phyloP scores from a whole-genome alignment of 352 stramenopile genomes.

The Globisporangium paddicum region DNA sequence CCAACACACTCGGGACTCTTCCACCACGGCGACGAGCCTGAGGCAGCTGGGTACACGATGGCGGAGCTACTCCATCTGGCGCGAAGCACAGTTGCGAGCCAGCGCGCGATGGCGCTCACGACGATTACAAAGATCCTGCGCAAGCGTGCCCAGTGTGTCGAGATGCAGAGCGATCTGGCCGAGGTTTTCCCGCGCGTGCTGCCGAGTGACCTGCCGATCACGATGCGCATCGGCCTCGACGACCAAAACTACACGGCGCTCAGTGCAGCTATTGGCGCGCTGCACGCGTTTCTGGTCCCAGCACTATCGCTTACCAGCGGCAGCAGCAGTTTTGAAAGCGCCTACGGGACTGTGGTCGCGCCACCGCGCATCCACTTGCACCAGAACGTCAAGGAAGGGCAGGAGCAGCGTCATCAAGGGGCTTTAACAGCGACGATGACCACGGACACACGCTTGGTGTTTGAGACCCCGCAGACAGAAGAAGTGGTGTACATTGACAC shows the following conservation, averaged over 20 bases:
- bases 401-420: neutral
- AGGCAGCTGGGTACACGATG: conserved; percentile 69
- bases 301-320: neutral
- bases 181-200: conserved; percentile 22
- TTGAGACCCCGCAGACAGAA: conserved; percentile 11
- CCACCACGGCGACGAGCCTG: conserved; percentile 73
- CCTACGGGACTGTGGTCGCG: conserved; percentile 23
- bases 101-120: conserved; percentile 58
- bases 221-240: conserved; percentile 49
- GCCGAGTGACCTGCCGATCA: conserved; percentile 39
- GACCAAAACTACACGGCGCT: conserved; percentile 66
- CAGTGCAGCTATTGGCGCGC: conserved; percentile 31
- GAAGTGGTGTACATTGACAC: conserved; percentile 59
- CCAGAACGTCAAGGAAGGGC: conserved; percentile 13
- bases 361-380: conserved; percentile 35
- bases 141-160: conserved; percentile 30
- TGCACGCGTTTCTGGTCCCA: conserved; percentile 55
- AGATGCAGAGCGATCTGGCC: conserved; percentile 9
- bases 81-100: conserved; percentile 63
- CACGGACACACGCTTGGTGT: neutral
- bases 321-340: conserved; percentile 18
- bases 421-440: neutral
- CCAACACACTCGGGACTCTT: conserved; percentile 66
- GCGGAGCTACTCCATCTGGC: conserved; percentile 67
- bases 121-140: conserved; percentile 61